phyloP scores from a whole-genome alignment of 2,329 filamentous ascomycete genomes.

The Hymenotorrendiella dingleyae region DNA sequence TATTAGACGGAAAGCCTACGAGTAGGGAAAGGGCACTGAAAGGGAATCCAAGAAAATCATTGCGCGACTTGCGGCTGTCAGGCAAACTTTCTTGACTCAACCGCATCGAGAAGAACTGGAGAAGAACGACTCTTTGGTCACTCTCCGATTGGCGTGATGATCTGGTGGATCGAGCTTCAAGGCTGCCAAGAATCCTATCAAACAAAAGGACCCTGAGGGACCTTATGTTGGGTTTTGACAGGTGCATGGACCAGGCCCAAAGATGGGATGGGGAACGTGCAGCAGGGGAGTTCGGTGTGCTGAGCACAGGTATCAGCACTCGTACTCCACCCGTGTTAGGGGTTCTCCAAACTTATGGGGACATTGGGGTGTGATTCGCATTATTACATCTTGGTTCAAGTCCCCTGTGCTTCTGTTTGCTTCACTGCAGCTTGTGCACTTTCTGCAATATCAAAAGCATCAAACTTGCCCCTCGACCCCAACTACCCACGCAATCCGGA shows the following conservation, averaged over 20 bases:
- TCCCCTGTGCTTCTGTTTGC: not conserved
- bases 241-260: not conserved
- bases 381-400: conserved; percentile 1
- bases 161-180: not conserved
- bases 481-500: too few relatives aligned
- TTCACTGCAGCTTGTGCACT: too few relatives aligned
- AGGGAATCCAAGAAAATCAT: not conserved
- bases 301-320: not conserved
- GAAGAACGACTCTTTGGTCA: not conserved
- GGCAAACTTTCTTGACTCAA: not conserved
- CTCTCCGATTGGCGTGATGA: not conserved
- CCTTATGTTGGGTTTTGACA: conserved; percentile 2
- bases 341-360: not conserved
- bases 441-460: too few relatives aligned
- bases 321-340: not conserved
- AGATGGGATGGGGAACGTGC: conserved; percentile 5
- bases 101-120: not conserved
- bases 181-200: not conserved
- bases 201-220: not conserved
- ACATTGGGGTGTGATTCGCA: not conserved
- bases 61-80: not conserved
- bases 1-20: not conserved
- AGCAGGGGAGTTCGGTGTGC: too few relatives aligned
- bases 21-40: not conserved
- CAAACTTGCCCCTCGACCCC: too few relatives aligned